phyloP scores from a whole-genome alignment of 306 rosid species.

The Castanospermum australe region DNA sequence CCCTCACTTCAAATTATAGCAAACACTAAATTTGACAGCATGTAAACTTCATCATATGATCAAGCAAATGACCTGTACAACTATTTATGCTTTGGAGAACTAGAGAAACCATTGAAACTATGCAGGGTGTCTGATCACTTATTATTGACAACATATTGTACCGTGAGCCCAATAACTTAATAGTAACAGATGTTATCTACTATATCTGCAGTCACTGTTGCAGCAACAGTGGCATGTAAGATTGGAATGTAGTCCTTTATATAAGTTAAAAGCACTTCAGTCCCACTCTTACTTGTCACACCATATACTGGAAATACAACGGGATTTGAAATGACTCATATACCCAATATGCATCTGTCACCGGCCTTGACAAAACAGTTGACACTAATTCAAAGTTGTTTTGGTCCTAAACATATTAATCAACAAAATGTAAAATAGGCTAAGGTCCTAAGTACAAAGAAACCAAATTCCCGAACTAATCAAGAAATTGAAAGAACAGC shows the following conservation, averaged over 20 bases:
- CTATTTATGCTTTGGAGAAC: not conserved
- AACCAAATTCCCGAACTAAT: not conserved
- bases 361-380: not conserved
- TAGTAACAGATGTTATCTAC: not conserved
- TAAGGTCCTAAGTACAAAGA: not conserved
- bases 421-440: constrained; percentile 1
- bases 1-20: not conserved
- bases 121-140: not conserved
- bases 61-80: not conserved
- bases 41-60: not conserved
- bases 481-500: not conserved
- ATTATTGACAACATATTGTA: not conserved
- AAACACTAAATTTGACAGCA: not conserved
- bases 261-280: not conserved
- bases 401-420: not conserved
- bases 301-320: not conserved
- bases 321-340: not conserved
- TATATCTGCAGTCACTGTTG: not conserved
- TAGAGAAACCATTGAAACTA: not conserved
- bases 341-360: not conserved
- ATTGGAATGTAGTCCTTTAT: not conserved
- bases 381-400: not conserved
- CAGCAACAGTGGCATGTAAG: not conserved
- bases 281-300: not conserved
- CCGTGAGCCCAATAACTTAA: not conserved